These are phyloP conservation scores for Strigomonas culicis DNA, from an alignment of 208 protist species.

Conservation along the genomic window DNA sequence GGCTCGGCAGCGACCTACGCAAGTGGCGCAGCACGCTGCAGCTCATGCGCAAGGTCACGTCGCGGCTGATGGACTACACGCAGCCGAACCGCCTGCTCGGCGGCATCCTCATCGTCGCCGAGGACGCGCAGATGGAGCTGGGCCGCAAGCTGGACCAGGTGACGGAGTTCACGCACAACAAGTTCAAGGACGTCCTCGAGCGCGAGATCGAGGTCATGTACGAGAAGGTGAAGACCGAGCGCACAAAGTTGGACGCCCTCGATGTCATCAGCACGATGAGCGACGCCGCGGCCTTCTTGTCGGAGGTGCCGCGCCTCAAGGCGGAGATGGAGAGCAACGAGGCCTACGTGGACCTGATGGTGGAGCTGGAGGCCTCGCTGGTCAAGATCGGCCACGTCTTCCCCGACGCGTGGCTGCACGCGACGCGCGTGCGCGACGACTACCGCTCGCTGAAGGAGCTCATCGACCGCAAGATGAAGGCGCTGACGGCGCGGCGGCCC, in stretches of 20 bases:
- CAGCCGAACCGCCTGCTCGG: conserved; percentile 83
- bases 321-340: conserved; percentile 45
- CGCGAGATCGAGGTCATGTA: conserved; percentile 54
- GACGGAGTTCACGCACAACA: conserved; percentile 66
- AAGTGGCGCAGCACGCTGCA: conserved; percentile 65
- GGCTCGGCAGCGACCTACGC: conserved; percentile 67
- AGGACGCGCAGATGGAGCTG: conserved; percentile 83
- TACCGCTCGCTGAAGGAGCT: conserved; percentile 92
- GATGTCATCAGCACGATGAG: conserved; percentile 88
- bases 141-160: conserved; percentile 79
- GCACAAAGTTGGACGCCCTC: conserved; percentile 68
- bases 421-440: conserved; percentile 88
- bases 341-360: conserved; percentile 64
- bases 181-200: conserved; percentile 83
- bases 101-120: conserved; percentile 78
- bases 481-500: conserved; percentile 71
- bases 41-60: conserved; percentile 62
- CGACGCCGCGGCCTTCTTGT: conserved; percentile 69
- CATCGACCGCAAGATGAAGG: conserved; percentile 88
- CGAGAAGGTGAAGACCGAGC: conserved; percentile 43
- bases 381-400: conserved; percentile 87
- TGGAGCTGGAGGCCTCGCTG: conserved; percentile 84
- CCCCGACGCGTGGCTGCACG: conserved; percentile 91
- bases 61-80: conserved; percentile 81
- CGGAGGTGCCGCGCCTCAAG: conserved; percentile 73